These are phyloP conservation scores for Pichia kluyveri DNA, from an alignment of 805 yeast species.

Conservation along the genomic window DNA sequence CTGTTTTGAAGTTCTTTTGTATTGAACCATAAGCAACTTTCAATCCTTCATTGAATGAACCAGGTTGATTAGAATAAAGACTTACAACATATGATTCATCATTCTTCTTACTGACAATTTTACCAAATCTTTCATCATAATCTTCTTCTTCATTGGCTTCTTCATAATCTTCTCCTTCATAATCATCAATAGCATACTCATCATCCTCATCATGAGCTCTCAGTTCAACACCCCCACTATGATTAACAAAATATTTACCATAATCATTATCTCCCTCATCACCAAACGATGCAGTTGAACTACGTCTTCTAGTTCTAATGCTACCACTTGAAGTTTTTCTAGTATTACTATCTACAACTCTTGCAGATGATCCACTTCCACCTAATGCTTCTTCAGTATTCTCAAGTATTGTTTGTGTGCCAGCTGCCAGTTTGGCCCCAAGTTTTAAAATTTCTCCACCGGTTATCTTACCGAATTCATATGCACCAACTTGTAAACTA, in stretches of 20 bases:
- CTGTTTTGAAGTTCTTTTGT: conserved; percentile 57
- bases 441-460: conserved; percentile 71
- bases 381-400: conserved; percentile 72
- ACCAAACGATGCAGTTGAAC: conserved; percentile 21
- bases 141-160: conserved; percentile 23
- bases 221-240: background rate
- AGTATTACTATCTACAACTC: conserved; percentile 12
- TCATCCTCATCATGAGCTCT: background rate
- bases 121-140: conserved; percentile 20
- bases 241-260: conserved; percentile 3
- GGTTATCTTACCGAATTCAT: conserved; percentile 65
- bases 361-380: conserved; percentile 52
- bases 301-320: conserved; percentile 9
- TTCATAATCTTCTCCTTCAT: conserved; percentile 21
- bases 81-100: conserved; percentile 32
- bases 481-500: conserved; percentile 68
- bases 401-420: conserved; percentile 76
- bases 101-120: conserved; percentile 21
- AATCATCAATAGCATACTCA: conserved; percentile 7
- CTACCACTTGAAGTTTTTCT: background rate
- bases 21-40: conserved; percentile 65
- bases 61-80: conserved; percentile 80
- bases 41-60: conserved; percentile 59
- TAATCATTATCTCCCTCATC: conserved; percentile 17
- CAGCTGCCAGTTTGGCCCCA: conserved; percentile 80